Evolutionary conservation across 768 basidiomycete species (phyloP).

Genomic region (Trametes maxima): DNA sequence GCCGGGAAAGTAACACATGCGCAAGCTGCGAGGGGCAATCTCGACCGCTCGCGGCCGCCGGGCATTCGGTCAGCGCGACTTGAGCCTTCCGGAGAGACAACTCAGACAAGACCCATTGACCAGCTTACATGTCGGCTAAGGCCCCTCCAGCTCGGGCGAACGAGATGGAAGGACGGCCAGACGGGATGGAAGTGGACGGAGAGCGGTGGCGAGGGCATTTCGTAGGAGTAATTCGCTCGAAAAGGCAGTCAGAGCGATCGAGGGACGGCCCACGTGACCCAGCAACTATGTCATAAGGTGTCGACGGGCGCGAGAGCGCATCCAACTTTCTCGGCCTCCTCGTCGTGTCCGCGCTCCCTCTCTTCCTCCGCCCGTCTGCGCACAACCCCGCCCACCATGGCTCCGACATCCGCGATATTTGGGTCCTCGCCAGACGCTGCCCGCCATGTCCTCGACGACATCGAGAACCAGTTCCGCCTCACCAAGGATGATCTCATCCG

Average conservation of each 20-base stretch:
- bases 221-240: slow-evolving; percentile 2
- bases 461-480: slow-evolving; percentile 76
- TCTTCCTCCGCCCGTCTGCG: slow-evolving; percentile 1
- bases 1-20: background rate
- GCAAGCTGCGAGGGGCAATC: background rate
- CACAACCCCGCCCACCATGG: slow-evolving; percentile 30
- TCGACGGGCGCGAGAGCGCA: slow-evolving; percentile 10
- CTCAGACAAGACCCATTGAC: background rate
- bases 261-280: slow-evolving; percentile 14
- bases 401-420: slow-evolving; percentile 44
- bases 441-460: slow-evolving; percentile 57
- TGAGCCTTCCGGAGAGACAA: background rate
- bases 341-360: slow-evolving; percentile 4
- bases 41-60: slow-evolving; percentile 13
- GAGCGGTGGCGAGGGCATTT: background rate
- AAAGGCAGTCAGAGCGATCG: slow-evolving; percentile 16
- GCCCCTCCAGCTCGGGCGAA: slow-evolving; percentile 6
- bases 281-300: slow-evolving; percentile 27
- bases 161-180: slow-evolving; percentile 1
- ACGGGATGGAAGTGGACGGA: background rate
- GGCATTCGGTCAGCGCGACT: background rate
- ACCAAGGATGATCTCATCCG: slow-evolving; percentile 58
- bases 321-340: slow-evolving; percentile 21
- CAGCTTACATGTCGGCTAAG: background rate
- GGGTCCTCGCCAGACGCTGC: slow-evolving; percentile 38